Evolutionary conservation across 208 protist genomes (phyloP), one percentile per base, ranked within the genome.

Genomic region (Eutreptiella sp.): DNA sequence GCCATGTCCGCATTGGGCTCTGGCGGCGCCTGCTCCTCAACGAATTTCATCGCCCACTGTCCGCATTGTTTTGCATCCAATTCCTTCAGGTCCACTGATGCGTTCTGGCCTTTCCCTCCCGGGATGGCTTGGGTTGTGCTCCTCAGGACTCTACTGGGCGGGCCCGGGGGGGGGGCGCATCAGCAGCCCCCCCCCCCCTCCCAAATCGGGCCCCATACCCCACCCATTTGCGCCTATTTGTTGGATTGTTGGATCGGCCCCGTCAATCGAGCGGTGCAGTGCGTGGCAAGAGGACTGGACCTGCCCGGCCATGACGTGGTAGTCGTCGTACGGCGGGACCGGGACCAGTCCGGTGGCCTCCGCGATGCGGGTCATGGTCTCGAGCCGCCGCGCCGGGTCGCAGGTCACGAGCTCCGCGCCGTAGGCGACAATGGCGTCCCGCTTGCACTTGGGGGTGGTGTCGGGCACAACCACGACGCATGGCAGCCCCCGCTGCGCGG

Each of bases 381-480:
- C 14, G 28, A 70, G 36, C 35, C 64, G 9, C 9, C 47, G 0
- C 26, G 47, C 39, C n/a, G 58, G 58, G 24, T 66, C 63, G 36
- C 31, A 57, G 26, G 50, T 32, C 23, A 60, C 33, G 5, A 72
- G 64, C 33, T n/a, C 48, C 28, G 70, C 80, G 46, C 76, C 72
- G 54, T 86, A 86, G 54, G 60, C 58, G 19, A 34, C 48, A 23
- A 75, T 68, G 1, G 62, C 48, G 19, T 53, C 46, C 19, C 63
- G 31, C 34, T 87, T 86, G 16, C 76, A 76, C 5, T 46, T 43
- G 14, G 81, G 80, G 16, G 80, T 65, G 39, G 52, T 75, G 11
- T 28, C 19, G 26, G 80, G 80, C 67, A 86, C 84, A 0, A 86
- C 77, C 1, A 86, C 55, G 48, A 61, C 55, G 31, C 76, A 73